A percentile compares a stretch with the other conserved stretches of the same genome.
Evolutionary conservation across 176 grass and related monocot genomes (phyloP).

Genomic region (Avena eriantha): DNA sequence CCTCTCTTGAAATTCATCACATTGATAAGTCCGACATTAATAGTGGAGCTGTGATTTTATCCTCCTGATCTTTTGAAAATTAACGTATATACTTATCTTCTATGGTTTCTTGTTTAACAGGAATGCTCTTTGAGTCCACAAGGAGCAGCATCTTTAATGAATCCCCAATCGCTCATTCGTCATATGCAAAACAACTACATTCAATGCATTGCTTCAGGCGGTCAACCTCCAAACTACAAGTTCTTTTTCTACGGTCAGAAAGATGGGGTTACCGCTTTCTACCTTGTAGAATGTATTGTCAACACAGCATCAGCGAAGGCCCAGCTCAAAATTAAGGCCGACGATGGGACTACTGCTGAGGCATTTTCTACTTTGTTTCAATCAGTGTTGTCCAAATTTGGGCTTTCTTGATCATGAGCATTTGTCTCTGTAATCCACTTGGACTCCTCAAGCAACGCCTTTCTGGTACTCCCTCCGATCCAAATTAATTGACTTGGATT

Average conservation of each 20-base stretch:
- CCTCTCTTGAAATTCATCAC: background rate
- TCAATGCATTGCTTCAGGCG: conserved; percentile 97
- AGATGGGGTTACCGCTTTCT: conserved; percentile 70
- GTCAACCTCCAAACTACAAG: conserved; percentile 95
- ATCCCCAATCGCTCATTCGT: conserved; percentile 84
- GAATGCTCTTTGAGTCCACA: conserved; percentile 77
- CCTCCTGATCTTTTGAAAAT: background rate
- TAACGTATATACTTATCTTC: background rate
- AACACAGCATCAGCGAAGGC: conserved; percentile 87
- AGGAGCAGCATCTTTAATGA: conserved; percentile 75
- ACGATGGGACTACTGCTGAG: conserved; percentile 64
- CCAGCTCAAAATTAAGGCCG: conserved; percentile 95
- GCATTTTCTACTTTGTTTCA: conserved; percentile 77
- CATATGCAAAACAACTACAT: conserved; percentile 91
- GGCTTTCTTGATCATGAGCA: conserved; percentile 49
- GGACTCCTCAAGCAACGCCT: background rate
- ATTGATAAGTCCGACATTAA: background rate
- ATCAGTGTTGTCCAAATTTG: conserved; percentile 84
- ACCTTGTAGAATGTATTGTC: conserved; percentile 92
- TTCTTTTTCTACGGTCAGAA: conserved; percentile 98
- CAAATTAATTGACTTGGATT: too few species aligned
- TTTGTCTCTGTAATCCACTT: background rate
- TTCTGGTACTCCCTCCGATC: too few species aligned
- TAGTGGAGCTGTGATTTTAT: background rate
- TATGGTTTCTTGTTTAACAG: conserved; percentile 45